Evolutionary conservation across 805 yeast species (phyloP).

Genomic region (Pichia gijzeniarum): DNA sequence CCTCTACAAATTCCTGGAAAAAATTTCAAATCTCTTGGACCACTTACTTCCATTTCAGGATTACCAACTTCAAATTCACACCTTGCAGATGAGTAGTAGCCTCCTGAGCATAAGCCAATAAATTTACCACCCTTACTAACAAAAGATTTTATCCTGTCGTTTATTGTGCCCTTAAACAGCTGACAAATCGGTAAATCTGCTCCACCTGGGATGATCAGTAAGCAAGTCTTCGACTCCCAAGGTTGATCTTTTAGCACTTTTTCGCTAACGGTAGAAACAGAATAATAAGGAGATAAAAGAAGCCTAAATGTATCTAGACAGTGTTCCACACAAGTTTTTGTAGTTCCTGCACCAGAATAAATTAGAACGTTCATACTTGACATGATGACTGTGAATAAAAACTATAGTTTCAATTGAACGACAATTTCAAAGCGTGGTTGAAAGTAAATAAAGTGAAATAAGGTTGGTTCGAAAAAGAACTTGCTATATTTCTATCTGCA

Average conservation of each 20-base stretch:
- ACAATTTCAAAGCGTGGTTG: too few relatives aligned
- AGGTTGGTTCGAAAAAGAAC: too few relatives aligned
- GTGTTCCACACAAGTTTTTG: conserved; percentile 80
- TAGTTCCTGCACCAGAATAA: conserved; percentile 75
- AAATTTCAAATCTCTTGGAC: conserved; percentile 73
- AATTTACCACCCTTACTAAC: conserved; percentile 76
- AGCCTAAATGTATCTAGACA: conserved; percentile 69
- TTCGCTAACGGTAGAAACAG: conserved; percentile 68
- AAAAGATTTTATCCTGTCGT: conserved; percentile 50
- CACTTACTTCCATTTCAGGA: conserved; percentile 69
- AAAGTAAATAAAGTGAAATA: too few relatives aligned
- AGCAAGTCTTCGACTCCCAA: conserved; percentile 75
- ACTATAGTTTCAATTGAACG: too few relatives aligned
- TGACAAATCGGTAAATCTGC: conserved; percentile 86
- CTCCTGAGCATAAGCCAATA: conserved; percentile 95
- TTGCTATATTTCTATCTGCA: too few relatives aligned
- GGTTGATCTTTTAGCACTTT: conserved; percentile 68
- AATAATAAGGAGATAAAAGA: conserved; percentile 80
- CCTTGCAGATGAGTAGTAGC: conserved; percentile 67
- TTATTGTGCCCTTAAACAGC: conserved; percentile 65
- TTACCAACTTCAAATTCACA: conserved; percentile 83
- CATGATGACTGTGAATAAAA: background rate
- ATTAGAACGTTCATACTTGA: conserved; percentile 64
- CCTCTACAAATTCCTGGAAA: conserved; percentile 85
- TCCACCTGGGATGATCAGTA: conserved; percentile 91